Conservation (phyloP, 2,329 filamentous ascomycete genomes). For the Coniochaeta hoffmannii region DNA sequence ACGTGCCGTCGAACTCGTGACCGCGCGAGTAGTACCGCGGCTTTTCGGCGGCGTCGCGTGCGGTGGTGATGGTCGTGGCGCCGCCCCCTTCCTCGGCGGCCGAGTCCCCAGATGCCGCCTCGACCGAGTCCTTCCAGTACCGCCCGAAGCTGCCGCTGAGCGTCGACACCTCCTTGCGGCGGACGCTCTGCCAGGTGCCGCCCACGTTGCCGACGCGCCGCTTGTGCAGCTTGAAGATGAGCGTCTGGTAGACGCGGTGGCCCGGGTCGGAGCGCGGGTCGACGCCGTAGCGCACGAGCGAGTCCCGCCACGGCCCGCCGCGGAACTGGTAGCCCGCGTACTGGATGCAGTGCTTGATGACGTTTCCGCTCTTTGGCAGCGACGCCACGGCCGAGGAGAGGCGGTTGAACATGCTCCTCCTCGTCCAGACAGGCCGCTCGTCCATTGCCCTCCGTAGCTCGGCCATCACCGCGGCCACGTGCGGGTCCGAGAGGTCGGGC, state of each 20-base stretch:
- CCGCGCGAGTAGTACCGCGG: constrained; percentile 31
- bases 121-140: constrained; percentile 18
- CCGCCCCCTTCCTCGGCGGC: constrained; percentile 7
- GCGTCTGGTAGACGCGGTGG: constrained; percentile 78
- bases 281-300: constrained; percentile 75
- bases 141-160: constrained; percentile 16
- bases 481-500: constrained; percentile 50
- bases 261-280: constrained; percentile 74
- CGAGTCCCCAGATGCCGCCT: not conserved
- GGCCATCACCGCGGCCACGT: constrained; percentile 56
- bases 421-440: constrained; percentile 77
- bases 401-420: constrained; percentile 71
- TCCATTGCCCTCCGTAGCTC: constrained; percentile 60
- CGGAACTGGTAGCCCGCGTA: constrained; percentile 90
- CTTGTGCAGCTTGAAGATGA: constrained; percentile 71
- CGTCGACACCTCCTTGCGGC: constrained; percentile 22
- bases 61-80: too few relatives aligned
- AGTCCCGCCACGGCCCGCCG: constrained; percentile 85
- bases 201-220: constrained; percentile 38
- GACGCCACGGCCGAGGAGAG: constrained; percentile 35
- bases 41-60: constrained; percentile 9
- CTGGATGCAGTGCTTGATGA: constrained; percentile 68
- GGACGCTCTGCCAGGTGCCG: constrained; percentile 41
- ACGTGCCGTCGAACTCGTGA: constrained; percentile 78
- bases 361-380: constrained; percentile 38